These are phyloP conservation scores for Pneumocystis canis DNA, from an alignment of 1,139 yeast genomes.

Conservation along the genomic window DNA sequence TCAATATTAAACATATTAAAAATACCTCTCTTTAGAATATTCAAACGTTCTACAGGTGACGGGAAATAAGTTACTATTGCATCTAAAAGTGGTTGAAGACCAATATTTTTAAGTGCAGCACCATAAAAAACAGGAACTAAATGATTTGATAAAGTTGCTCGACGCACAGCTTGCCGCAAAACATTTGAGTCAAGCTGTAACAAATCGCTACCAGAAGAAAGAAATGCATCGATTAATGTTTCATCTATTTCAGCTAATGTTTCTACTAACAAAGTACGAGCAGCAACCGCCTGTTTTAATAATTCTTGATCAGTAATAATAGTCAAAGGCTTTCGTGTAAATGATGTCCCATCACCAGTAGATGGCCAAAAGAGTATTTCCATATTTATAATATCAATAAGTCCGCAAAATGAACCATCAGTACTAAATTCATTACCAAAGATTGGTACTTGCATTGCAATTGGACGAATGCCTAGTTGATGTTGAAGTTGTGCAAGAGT, in stretches of 20 bases:
- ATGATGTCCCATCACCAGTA: conserved; percentile 37
- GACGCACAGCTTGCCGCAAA: conserved; percentile 40
- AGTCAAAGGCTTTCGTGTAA: conserved; percentile 35
- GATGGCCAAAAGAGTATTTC: conserved; percentile 48
- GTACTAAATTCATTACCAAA: conserved; percentile 28
- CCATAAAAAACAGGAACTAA: conserved; percentile 83
- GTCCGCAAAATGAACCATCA: conserved; percentile 47
- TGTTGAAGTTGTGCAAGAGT: conserved; percentile 76
- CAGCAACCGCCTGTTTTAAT: conserved; percentile 36
- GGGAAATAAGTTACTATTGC: conserved; percentile 68
- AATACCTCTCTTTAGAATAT: conserved; percentile 24
- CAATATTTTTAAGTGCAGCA: conserved; percentile 80
- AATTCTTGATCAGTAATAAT: conserved; percentile 19
- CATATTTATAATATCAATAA: conserved; percentile 60
- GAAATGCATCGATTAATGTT: conserved; percentile 53
- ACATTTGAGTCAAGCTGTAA: neutral
- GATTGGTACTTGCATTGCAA: conserved; percentile 65
- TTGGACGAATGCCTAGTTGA: conserved; percentile 60
- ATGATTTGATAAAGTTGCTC: conserved; percentile 42
- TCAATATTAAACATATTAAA: conserved; percentile 21
- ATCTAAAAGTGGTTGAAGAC: conserved; percentile 87
- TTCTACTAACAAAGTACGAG: conserved; percentile 69
- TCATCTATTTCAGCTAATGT: conserved; percentile 76
- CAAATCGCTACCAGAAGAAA: conserved; percentile 31
- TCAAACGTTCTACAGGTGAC: conserved; percentile 48